Evolutionary conservation across 169 alveolate species (phyloP), one percentile per base, ranked within the genome.

Genomic region (Eimeria praecox): DNA sequence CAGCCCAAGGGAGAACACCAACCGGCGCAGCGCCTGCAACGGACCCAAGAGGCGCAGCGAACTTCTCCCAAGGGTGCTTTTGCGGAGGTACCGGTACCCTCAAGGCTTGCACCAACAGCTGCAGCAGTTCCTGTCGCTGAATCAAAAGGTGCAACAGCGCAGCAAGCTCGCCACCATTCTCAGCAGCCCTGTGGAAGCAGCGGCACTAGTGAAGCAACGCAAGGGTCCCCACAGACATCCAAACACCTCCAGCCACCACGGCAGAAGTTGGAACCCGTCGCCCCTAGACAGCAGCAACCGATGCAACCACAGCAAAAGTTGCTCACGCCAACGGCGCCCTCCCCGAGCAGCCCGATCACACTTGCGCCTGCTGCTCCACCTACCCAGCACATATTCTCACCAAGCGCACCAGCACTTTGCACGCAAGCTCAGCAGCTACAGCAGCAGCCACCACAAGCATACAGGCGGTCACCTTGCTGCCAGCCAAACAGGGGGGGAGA

Each of bases 101-200:
- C 38, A 40, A 40, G 54, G 24, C 62, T 24, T 16, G 22, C 40
- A 40, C 62, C 59, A 22, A 40, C 42, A 12, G 54, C 59, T 38
- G 64, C 59, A 40, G 64, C 54, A 77, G 87, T 46, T 18, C 64
- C 64, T 40, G 20, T 12, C 42, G 87, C 64, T 42, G 59, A 77
- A 44, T 46, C 49, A 71, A 14, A n/a, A 30, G 24, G 10, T 71
- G 82, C 82, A 71, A 46, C 54, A 40, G 87, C 87, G n/a, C 87
- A 44, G n/a, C 38, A 46, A 40, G 20, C 16, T 24, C 62, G 18
- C 83, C 42, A 46, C 20, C 59, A 10, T 62, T 42, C 87, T 22
- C 59, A 40, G 87, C 87, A 3, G 24, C 82, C n/a, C 24, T 71
- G 46, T 16, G 82, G 49, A 6, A 71, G 82, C 35, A 62, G 42